Evolutionary conservation across 164 flowering plant genomes (phyloP), one percentile per base, ranked within the genome.

Genomic region (Chimonanthus praecox): DNA sequence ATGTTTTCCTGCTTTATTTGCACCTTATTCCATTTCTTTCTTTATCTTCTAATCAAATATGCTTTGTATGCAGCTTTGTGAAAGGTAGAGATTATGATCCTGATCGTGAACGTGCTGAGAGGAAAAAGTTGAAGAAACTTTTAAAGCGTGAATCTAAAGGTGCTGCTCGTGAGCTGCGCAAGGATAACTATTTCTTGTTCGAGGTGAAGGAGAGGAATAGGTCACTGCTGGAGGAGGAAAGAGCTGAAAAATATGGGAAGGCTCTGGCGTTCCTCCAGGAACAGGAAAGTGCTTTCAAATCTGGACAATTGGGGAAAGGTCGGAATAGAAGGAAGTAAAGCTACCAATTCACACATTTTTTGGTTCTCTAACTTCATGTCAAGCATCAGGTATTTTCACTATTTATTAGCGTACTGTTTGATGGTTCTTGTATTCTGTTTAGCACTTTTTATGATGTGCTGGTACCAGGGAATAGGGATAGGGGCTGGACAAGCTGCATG

Each of bases 41-140:
- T 44, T 66, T 45, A 46, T 7, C 49, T 13, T 66, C 68, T 66
- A 66, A 66, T 66, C 5, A 7, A 13, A 15, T 66, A 2, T 16
- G 61, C 21, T 64, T 21, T 47, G 64, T 77, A 11, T 80, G 83
- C 97, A 96, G 99, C 81, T 96, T 81, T 83, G 94, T 94, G n/a
- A 96, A 91, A 85, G 98, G 97, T 47, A 89, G 97, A 83, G 97
- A 94, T 79, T 94, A 96, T 82, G 99, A 96, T 84, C 98, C 97
- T 72, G 97, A 96, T 71, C 90, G 95, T 58, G 94, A 84, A 58
- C 82, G 96, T 63, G 88, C 91, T 15, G 97, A 89, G 83, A 74
- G 45, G 72, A 92, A 81, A 76, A 94, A 92, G 82, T 72, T 94
- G 82, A 84, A 82, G 87, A 92, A 86, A 76, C 87, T 58, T 3